Percentiles rank a stretch among this genome's conserved stretches.
Conservation (phyloP, 2,329 filamentous ascomycete species). For the Lasiodiplodia gonubiensis region DNA sequence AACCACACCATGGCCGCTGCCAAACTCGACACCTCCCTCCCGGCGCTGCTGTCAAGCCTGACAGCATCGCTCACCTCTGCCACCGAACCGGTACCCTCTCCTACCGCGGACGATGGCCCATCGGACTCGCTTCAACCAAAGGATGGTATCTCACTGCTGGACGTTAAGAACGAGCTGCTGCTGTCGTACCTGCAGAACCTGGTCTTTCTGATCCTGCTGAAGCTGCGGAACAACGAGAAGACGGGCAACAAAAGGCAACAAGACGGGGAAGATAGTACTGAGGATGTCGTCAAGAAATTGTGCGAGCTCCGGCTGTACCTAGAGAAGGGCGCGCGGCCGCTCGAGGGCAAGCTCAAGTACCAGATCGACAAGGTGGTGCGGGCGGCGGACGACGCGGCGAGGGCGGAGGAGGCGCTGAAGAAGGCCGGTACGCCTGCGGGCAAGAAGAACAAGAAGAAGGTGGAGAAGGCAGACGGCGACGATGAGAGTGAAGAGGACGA, state of each 20-base stretch:
- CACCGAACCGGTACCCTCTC: conserved; percentile 50
- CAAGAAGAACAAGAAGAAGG: conserved; percentile 34
- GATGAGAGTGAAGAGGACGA: conserved; percentile 40
- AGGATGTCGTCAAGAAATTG: conserved; percentile 82
- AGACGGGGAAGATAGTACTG: conserved; percentile 49
- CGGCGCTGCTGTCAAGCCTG: conserved; percentile 50
- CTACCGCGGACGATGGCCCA: background rate
- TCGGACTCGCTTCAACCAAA: conserved; percentile 65
- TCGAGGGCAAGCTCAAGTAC: conserved; percentile 90
- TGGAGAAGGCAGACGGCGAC: conserved; percentile 44
- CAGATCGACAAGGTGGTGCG: conserved; percentile 95
- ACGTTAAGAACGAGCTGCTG: conserved; percentile 96
- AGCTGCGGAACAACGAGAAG: conserved; percentile 64
- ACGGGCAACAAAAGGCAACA: conserved; percentile 40
- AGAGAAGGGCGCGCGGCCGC: conserved; percentile 86
- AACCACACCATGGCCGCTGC: conserved; percentile 30
- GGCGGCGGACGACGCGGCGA: conserved; percentile 76
- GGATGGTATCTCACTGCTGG: conserved; percentile 91
- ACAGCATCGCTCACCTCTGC: conserved; percentile 70
- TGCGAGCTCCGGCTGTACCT: conserved; percentile 89
- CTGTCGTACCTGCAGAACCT: conserved; percentile 95
- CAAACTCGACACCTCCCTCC: conserved; percentile 43
- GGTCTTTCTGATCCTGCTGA: conserved; percentile 82
- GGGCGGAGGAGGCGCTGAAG: conserved; percentile 46
- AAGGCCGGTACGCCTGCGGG: conserved; percentile 32